phyloP scores from a whole-genome alignment of 2,329 filamentous ascomycete genomes.

The Fusarium humuli region DNA sequence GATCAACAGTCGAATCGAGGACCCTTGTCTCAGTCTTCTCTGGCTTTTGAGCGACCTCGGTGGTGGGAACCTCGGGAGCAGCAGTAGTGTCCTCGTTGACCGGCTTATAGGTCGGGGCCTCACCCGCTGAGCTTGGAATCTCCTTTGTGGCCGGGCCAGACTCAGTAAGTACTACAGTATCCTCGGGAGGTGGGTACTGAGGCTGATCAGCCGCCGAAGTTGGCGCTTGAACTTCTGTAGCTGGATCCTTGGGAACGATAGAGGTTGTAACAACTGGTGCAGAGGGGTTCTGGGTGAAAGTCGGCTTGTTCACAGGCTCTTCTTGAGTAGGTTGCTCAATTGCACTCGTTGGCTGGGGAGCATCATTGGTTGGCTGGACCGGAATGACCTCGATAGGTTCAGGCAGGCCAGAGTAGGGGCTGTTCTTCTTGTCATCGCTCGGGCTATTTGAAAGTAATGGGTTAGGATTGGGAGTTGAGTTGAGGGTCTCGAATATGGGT shows the following conservation, averaged over 20 bases:
- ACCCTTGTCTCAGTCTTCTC: slow-evolving; percentile 10
- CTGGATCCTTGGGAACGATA: slow-evolving; percentile 34
- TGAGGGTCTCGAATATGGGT: slow-evolving; percentile 43
- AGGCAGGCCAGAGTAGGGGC: slow-evolving; percentile 5
- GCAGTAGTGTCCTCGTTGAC: slow-evolving; percentile 9
- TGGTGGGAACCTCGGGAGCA: slow-evolving; percentile 2
- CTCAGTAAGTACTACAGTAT: background rate
- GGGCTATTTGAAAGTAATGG: slow-evolving; percentile 26
- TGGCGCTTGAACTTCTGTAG: slow-evolving; percentile 4
- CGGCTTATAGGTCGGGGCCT: slow-evolving; percentile 11
- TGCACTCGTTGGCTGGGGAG: slow-evolving; percentile 15
- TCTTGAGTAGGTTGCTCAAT: slow-evolving; percentile 18
- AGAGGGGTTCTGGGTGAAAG: slow-evolving; percentile 33
- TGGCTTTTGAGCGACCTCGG: slow-evolving; percentile 19
- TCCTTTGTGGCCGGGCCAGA: slow-evolving; percentile 1
- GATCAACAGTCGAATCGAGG: slow-evolving; percentile 39
- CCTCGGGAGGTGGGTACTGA: slow-evolving; percentile 8
- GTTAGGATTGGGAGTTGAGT: slow-evolving; percentile 36
- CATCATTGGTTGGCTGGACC: slow-evolving; percentile 12
- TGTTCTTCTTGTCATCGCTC: slow-evolving; percentile 16
- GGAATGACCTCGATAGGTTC: slow-evolving; percentile 39
- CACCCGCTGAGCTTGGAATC: slow-evolving; percentile 1
- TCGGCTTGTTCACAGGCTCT: slow-evolving; percentile 22
- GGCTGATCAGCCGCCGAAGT: slow-evolving; percentile 14
- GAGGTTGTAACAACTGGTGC: slow-evolving; percentile 35